A percentile compares a stretch with the other conserved stretches of the same genome.
phyloP scores from a whole-genome alignment of 192 early-diverging fungal species.

The Backusella liffmaniae region DNA sequence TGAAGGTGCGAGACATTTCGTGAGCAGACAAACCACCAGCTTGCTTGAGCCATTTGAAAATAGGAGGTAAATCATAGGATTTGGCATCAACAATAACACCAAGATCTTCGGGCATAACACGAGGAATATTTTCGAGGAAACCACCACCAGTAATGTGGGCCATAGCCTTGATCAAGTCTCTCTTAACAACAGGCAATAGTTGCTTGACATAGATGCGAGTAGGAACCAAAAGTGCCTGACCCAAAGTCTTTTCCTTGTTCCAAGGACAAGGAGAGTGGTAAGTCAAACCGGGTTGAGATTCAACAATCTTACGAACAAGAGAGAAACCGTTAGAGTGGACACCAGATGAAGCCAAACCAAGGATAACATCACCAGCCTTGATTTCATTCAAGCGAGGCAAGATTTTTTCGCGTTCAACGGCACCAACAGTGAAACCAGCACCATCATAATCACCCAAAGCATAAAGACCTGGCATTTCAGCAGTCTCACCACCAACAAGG shows the following conservation, averaged over 20 bases:
- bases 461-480: slow-evolving; percentile 99
- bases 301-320: slow-evolving; percentile 89
- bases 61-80: slow-evolving; percentile 80
- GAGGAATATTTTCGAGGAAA: slow-evolving; percentile 97
- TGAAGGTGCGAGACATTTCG: slow-evolving; percentile 97
- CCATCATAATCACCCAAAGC: slow-evolving; percentile 84
- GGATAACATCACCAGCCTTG: slow-evolving; percentile 74
- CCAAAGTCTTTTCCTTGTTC: slow-evolving; percentile 65
- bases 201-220: slow-evolving; percentile 96
- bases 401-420: slow-evolving; percentile 87
- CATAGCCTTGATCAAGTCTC: slow-evolving; percentile 89
- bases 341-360: slow-evolving; percentile 95
- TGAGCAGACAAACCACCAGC: slow-evolving; percentile 74
- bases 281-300: slow-evolving; percentile 63
- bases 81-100: slow-evolving; percentile 82
- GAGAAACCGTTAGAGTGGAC: slow-evolving; percentile 99
- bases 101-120: slow-evolving; percentile 82
- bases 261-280: slow-evolving; percentile 86
- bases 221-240: slow-evolving; percentile 85
- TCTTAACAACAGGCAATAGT: slow-evolving; percentile 78
- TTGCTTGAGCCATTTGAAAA: slow-evolving; percentile 93
- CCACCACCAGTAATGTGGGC: slow-evolving; percentile 99
- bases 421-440: slow-evolving; percentile 97
- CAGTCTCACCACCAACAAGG: slow-evolving; percentile 97
- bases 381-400: slow-evolving; percentile 83